Conservation (phyloP, 768 basidiomycete species). For the Crassisporium funariophilum region DNA sequence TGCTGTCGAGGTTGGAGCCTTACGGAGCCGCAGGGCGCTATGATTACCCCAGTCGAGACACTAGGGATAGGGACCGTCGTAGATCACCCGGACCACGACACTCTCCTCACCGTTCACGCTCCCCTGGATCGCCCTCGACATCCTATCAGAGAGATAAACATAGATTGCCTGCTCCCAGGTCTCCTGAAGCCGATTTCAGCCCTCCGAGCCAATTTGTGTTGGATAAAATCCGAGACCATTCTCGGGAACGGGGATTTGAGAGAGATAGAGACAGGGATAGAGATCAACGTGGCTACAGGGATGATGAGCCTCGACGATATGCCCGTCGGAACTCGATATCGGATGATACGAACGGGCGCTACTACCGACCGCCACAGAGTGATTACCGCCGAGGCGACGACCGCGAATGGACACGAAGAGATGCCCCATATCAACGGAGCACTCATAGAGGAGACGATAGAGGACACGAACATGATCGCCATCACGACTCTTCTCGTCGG, state of each 20-base stretch:
- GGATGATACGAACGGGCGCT: conserved; percentile 15
- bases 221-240: conserved; percentile 33
- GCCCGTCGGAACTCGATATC: conserved; percentile 11
- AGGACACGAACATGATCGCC: conserved; percentile 25
- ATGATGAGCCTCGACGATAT: conserved; percentile 26
- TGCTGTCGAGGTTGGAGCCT: conserved; percentile 20
- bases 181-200: conserved; percentile 37
- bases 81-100: conserved; percentile 30
- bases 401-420: conserved; percentile 39
- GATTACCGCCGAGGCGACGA: conserved; percentile 29
- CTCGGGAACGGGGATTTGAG: conserved; percentile 33
- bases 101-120: conserved; percentile 39
- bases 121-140: conserved; percentile 33
- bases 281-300: conserved; percentile 17
- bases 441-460: conserved; percentile 18
- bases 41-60: conserved; percentile 11
- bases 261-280: conserved; percentile 20
- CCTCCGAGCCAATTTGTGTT: conserved; percentile 39
- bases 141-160: conserved; percentile 38
- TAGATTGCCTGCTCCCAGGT: conserved; percentile 41
- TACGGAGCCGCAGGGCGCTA: conserved; percentile 8
- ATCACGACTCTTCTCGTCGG: conserved; percentile 10
- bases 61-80: conserved; percentile 26
- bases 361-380: conserved; percentile 24
- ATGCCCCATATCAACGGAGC: conserved; percentile 18